Evolutionary conservation across 108 stramenopile species (phyloP).

Genomic region (Licmophora abbreviata): DNA sequence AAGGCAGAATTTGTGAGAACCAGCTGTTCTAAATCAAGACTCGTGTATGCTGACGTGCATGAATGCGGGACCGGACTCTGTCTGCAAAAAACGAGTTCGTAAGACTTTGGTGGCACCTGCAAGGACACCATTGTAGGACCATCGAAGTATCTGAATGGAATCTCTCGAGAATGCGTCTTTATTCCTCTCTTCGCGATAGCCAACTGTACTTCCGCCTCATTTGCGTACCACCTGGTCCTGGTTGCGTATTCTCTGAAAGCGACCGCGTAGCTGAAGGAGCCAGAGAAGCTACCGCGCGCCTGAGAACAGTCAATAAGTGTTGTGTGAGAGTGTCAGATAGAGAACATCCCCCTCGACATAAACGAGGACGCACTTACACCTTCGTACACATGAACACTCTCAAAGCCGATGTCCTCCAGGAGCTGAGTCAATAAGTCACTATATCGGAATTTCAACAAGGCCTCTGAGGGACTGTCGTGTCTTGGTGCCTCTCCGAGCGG

Average conservation of each 20-base stretch:
- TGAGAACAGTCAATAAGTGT: too few species aligned
- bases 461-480: conserved; percentile 20
- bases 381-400: conserved; percentile 41
- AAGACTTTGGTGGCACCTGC: conserved; percentile 6
- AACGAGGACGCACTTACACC: too few species aligned
- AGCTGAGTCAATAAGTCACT: conserved; percentile 24
- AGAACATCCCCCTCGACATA: too few species aligned
- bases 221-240: conserved; percentile 3
- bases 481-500: conserved; percentile 25
- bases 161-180: background rate
- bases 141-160: conserved; percentile 13
- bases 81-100: conserved; percentile 8
- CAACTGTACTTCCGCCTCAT: conserved; percentile 7
- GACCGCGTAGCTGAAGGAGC: background rate
- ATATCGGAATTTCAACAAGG: conserved; percentile 14
- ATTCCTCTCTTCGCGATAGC: conserved; percentile 1
- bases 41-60: background rate
- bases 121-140: conserved; percentile 10
- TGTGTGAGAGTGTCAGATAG: too few species aligned
- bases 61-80: conserved; percentile 1
- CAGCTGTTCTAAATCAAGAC: conserved; percentile 8
- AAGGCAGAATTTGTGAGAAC: background rate
- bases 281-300: background rate
- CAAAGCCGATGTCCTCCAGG: conserved; percentile 29
- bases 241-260: background rate